A percentile compares a stretch with the other conserved stretches of the same genome.
Evolutionary conservation across 805 yeast genomes (phyloP).

Genomic region (Priceomyces melissophilus): DNA sequence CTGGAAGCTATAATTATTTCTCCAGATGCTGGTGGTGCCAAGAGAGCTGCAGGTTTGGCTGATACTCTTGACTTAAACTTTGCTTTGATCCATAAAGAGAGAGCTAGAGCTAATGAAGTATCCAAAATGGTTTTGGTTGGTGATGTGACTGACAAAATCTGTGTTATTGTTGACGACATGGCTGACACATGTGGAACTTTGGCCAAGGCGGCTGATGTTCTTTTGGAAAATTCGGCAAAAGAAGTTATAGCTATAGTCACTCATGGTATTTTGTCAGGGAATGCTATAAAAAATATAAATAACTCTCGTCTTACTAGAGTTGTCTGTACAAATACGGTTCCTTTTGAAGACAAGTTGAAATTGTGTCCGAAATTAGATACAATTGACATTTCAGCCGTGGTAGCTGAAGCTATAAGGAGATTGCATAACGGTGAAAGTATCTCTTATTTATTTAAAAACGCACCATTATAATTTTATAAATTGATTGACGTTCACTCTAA

Average conservation of each 20-base stretch:
- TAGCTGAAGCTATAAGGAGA: conserved; percentile 93
- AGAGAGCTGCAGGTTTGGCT: conserved; percentile 91
- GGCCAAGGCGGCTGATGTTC: conserved; percentile 88
- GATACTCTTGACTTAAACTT: conserved; percentile 88
- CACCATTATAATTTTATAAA: conserved; percentile 24
- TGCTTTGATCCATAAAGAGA: conserved; percentile 94
- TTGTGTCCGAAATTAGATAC: conserved; percentile 68
- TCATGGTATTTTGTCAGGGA: conserved; percentile 89
- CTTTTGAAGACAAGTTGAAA: conserved; percentile 61
- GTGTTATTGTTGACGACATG: conserved; percentile 93
- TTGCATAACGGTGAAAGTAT: conserved; percentile 95
- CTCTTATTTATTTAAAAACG: conserved; percentile 76
- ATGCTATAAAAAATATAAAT: conserved; percentile 72
- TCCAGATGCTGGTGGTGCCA: conserved; percentile 99
- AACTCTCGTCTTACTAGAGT: conserved; percentile 64
- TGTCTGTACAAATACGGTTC: conserved; percentile 92
- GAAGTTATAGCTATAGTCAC: conserved; percentile 91
- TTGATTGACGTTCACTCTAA: not conserved
- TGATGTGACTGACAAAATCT: conserved; percentile 78
- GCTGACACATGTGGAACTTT: conserved; percentile 98
- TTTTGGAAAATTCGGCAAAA: conserved; percentile 76
- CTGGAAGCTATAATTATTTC: conserved; percentile 77
- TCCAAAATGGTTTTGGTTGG: conserved; percentile 95
- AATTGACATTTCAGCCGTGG: conserved; percentile 78
- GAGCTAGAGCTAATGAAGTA: conserved; percentile 93